A percentile compares a stretch with the other conserved stretches of the same genome.
These are phyloP conservation scores for Cryptococcus amylolentus DNA, from an alignment of 1,284 basidiomycete genomes.

Conservation along the genomic window DNA sequence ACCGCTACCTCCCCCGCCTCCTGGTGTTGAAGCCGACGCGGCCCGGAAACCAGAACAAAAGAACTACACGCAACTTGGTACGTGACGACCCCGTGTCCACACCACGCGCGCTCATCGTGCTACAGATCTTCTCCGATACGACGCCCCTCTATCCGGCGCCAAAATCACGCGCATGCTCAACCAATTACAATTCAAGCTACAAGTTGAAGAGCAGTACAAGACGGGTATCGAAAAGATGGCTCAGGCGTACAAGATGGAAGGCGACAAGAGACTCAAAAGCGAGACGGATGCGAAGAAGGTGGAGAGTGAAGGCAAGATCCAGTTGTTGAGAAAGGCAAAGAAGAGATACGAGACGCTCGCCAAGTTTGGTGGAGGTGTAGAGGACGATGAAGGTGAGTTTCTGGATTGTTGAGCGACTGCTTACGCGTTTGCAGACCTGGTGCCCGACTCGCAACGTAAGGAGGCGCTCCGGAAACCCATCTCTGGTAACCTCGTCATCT, in stretches of 20 bases:
- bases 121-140: conserved; percentile 89
- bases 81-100: conserved; percentile 4
- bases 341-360: conserved; percentile 96
- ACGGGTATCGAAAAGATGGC: conserved; percentile 99
- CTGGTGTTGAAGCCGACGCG: conserved; percentile 15
- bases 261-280: conserved; percentile 85
- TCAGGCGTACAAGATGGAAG: conserved; percentile 86
- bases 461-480: conserved; percentile 87
- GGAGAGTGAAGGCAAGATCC: conserved; percentile 95
- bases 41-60: conserved; percentile 26
- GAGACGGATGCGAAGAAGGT: conserved; percentile 92
- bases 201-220: conserved; percentile 98
- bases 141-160: conserved; percentile 91
- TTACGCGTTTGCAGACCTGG: conserved; percentile 27
- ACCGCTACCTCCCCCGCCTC: conserved; percentile 37
- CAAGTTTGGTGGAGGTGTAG: conserved; percentile 82
- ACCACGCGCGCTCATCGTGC: not conserved
- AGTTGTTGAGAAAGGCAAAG: conserved; percentile 83
- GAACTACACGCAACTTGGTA: conserved; percentile 47
- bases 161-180: conserved; percentile 98
- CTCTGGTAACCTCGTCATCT: conserved; percentile 87
- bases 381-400: conserved; percentile 66
- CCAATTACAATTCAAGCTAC: conserved; percentile 98
- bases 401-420: not conserved
- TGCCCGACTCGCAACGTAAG: conserved; percentile 80